phyloP scores from a whole-genome alignment of 306 rosid species.

The Styphnolobium japonicum region DNA sequence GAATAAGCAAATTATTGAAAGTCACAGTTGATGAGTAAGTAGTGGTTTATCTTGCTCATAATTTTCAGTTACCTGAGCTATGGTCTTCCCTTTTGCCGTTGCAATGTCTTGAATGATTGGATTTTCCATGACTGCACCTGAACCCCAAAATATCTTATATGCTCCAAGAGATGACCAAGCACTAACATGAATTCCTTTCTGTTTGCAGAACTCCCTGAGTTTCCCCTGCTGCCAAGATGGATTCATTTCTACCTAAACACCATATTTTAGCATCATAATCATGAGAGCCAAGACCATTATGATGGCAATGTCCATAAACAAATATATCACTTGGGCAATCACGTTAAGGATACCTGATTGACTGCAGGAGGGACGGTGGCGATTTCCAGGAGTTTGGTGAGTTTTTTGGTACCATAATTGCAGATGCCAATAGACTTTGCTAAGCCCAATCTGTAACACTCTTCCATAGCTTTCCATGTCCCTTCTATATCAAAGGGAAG shows the following conservation, averaged over 20 bases:
- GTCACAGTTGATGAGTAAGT: not conserved
- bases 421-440: constrained; percentile 50
- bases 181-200: constrained; percentile 50
- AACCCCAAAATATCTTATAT: constrained; percentile 43
- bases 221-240: constrained; percentile 53
- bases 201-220: constrained; percentile 38
- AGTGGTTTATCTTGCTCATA: not conserved
- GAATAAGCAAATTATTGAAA: not conserved
- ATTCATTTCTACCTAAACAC: constrained; percentile 48
- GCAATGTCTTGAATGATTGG: constrained; percentile 47
- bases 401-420: constrained; percentile 45
- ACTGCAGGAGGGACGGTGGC: constrained; percentile 49
- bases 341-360: constrained; percentile 35
- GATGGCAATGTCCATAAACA: not conserved
- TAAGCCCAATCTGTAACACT: constrained; percentile 43
- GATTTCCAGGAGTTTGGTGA: constrained; percentile 33
- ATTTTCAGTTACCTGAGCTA: constrained; percentile 42
- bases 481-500: constrained; percentile 56
- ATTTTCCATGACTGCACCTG: constrained; percentile 51
- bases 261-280: not conserved
- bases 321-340: not conserved
- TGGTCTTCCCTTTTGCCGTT: constrained; percentile 34
- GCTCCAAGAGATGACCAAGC: constrained; percentile 61
- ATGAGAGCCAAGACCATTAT: not conserved
- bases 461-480: constrained; percentile 58